Evolutionary conservation across 2,329 filamentous ascomycete genomes (phyloP), one percentile per base, ranked within the genome.

Genomic region (Aspergillus calidoustus): DNA sequence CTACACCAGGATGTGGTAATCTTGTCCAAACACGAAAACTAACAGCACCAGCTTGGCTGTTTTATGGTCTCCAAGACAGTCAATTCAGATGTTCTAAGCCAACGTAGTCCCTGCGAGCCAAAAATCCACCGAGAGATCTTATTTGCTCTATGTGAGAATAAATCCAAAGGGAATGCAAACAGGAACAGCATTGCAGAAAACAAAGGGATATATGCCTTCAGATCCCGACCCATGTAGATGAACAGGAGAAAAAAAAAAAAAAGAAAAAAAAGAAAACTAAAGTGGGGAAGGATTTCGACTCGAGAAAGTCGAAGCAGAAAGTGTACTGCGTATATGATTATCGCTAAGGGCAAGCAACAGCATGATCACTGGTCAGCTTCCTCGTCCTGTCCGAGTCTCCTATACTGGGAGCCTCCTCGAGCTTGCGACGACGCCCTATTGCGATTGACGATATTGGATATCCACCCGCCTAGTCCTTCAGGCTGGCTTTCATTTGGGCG

Each of bases 381-480:
- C 51, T 82, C 81, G n/a, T 79, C 78, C 65, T 83, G 81, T 52
- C 77, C 80, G 61, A 83, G 66, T 53, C 76, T 74, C 68, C 78
- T 74, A 73, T 82, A 82, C 62, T 79, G 74, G 69, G 77, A 72
- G 68, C 76, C 72, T 57, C 72, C 69, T 49, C 74, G 76, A 43
- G 80, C 79, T 28, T 79, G 78, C 8, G 66, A 68, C 5, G 71
- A 66, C 28, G 68, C 68, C 46, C 71, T 74, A 79, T 84, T 65
- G 72, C 83, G 81, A 69, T 82, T 85, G 44, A 90, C 85, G 77
- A 91, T 85, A 47, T 86, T 86, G 49, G 84, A 87, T 67, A 91
- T 90, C 89, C 89, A 91, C 15, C 87, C 87, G 17, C 87, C 87
- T 57, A 91, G 78, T 4, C 89, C 88, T 69, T 89, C 86, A 17